A percentile compares a stretch with the other conserved stretches of the same genome.
Evolutionary conservation across 208 protist species (phyloP).

Genomic region (Leptomonas seymouri): DNA sequence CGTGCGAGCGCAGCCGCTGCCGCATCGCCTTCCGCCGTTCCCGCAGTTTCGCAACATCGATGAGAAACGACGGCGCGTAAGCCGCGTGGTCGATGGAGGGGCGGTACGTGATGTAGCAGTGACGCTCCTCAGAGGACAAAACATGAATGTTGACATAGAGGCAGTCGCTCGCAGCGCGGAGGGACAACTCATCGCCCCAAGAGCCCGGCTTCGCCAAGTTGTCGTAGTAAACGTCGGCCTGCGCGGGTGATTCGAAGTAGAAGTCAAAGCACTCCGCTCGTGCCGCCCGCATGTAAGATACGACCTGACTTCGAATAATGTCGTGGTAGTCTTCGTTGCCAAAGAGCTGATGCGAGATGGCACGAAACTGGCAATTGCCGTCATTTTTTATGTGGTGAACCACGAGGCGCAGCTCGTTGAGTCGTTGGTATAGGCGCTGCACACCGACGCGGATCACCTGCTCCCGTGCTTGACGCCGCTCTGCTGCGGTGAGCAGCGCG

Average conservation of each 20-base stretch:
- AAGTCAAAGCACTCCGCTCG: conserved; percentile 74
- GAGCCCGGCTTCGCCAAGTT: conserved; percentile 53
- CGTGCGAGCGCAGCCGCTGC: conserved; percentile 14
- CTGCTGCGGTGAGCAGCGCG: conserved; percentile 7
- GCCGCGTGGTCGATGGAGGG: conserved; percentile 53
- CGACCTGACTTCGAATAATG: conserved; percentile 71
- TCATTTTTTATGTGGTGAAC: conserved; percentile 73
- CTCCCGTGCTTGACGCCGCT: conserved; percentile 38
- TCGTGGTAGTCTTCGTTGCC: conserved; percentile 86
- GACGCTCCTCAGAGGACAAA: conserved; percentile 73
- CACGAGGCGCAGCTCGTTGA: conserved; percentile 60
- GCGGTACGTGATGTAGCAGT: conserved; percentile 85
- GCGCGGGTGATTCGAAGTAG: conserved; percentile 70
- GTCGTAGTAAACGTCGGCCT: conserved; percentile 72
- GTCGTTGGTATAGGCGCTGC: conserved; percentile 56
- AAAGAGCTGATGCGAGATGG: conserved; percentile 85
- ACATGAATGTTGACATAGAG: conserved; percentile 87
- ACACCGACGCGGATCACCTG: conserved; percentile 69
- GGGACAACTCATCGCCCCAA: conserved; percentile 90
- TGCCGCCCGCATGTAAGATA: conserved; percentile 81
- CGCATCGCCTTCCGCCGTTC: conserved; percentile 28
- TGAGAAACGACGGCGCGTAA: conserved; percentile 68
- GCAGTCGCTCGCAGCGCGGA: conserved; percentile 84
- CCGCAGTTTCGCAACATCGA: conserved; percentile 60
- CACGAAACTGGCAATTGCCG: conserved; percentile 91